Evolutionary conservation across 2,329 filamentous ascomycete genomes (phyloP).

Genomic region (Ramularia endophylla): DNA sequence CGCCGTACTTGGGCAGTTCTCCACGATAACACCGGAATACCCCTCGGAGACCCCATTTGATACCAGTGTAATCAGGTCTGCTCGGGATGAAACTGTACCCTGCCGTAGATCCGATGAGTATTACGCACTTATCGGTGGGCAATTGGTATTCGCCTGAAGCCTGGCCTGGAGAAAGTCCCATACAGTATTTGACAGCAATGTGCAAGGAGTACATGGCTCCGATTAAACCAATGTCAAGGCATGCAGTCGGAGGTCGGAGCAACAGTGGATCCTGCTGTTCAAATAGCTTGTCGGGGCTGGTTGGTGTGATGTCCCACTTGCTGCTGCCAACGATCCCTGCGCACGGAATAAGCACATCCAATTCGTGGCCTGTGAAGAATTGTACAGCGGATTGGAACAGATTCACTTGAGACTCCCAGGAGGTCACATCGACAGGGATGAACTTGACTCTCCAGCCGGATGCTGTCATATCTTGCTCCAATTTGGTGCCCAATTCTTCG

Average conservation of each 20-base stretch:
- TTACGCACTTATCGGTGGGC: neutral
- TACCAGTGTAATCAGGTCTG: constrained; percentile 1
- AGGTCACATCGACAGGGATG: constrained; percentile 3
- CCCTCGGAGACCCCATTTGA: constrained; percentile 4
- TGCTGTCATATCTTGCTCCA: neutral
- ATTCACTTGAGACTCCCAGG: constrained; percentile 3
- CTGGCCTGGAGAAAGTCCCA: too few relatives aligned
- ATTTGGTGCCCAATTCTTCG: neutral
- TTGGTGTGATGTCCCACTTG: too few relatives aligned
- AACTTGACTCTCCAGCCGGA: neutral
- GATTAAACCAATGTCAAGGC: neutral
- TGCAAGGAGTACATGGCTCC: too few relatives aligned
- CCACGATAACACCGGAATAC: neutral
- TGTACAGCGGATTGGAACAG: constrained; percentile 1
- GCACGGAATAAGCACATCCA: too few relatives aligned
- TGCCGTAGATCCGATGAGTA: neutral
- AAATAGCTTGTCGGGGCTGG: neutral
- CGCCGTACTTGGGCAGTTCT: neutral
- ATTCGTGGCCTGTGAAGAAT: neutral
- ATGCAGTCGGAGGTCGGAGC: neutral
- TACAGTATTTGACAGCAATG: too few relatives aligned
- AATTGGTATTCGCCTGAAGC: too few relatives aligned
- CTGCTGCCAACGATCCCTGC: too few relatives aligned
- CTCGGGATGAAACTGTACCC: neutral
- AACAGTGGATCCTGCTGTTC: too few relatives aligned